Evolutionary conservation across 805 yeast species (phyloP).

Genomic region (Starmerella khaoyaiensis): DNA sequence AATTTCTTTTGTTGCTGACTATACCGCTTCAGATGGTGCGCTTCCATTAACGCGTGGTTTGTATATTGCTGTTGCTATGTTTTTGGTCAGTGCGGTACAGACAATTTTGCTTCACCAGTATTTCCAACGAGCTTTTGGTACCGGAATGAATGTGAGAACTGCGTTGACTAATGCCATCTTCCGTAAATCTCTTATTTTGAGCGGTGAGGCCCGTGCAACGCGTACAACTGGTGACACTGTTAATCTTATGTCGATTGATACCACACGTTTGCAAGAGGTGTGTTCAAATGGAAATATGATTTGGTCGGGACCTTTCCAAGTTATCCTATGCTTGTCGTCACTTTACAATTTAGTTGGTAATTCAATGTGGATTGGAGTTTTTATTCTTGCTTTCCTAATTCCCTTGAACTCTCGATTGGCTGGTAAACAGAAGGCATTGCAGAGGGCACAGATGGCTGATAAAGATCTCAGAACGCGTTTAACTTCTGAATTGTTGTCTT

Average conservation of each 20-base stretch:
- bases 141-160: conserved; percentile 48
- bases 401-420: conserved; percentile 67
- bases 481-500: conserved; percentile 72
- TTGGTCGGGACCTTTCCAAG: conserved; percentile 92
- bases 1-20: conserved; percentile 48
- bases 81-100: conserved; percentile 44
- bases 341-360: conserved; percentile 63
- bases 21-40: conserved; percentile 22
- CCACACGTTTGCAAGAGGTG: conserved; percentile 74
- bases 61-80: conserved; percentile 50
- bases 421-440: conserved; percentile 45
- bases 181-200: conserved; percentile 54
- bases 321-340: conserved; percentile 58
- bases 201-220: conserved; percentile 48
- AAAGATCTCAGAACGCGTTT: conserved; percentile 87
- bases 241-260: conserved; percentile 86
- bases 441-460: conserved; percentile 69
- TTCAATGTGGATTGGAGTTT: conserved; percentile 90
- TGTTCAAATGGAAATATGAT: conserved; percentile 64
- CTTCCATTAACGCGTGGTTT: conserved; percentile 44
- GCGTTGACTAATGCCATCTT: conserved; percentile 57
- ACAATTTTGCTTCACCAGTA: conserved; percentile 59
- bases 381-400: conserved; percentile 59
- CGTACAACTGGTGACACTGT: conserved; percentile 87
- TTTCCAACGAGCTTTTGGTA: conserved; percentile 36